These are phyloP conservation scores for Scheffersomyces lignosus DNA, from an alignment of 805 yeast genomes.

Conservation along the genomic window DNA sequence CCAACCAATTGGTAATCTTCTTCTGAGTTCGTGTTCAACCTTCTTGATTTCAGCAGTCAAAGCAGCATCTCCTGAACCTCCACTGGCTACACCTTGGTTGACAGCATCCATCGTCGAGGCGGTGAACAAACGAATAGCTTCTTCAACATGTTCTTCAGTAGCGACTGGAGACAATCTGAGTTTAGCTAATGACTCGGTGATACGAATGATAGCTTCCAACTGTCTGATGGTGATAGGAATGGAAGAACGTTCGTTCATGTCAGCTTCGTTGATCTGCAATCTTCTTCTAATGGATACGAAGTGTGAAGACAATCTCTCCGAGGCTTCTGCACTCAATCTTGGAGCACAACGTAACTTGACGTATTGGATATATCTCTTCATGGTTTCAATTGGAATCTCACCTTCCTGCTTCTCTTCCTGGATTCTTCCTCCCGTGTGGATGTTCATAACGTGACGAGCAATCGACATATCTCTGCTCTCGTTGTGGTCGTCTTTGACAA, in stretches of 20 bases:
- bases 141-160: constrained; percentile 86
- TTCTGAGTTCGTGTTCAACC: constrained; percentile 81
- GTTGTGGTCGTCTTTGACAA: constrained; percentile 93
- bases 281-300: constrained; percentile 87
- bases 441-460: constrained; percentile 92
- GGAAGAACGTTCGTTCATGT: constrained; percentile 84
- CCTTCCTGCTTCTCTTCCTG: constrained; percentile 54
- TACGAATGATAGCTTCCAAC: constrained; percentile 94
- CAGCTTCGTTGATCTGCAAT: constrained; percentile 76
- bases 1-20: constrained; percentile 95
- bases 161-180: constrained; percentile 81
- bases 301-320: constrained; percentile 86
- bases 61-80: constrained; percentile 51
- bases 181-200: constrained; percentile 91
- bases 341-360: constrained; percentile 93
- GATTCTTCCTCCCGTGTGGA: constrained; percentile 76
- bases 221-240: constrained; percentile 98
- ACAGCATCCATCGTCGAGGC: constrained; percentile 99
- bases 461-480: constrained; percentile 81
- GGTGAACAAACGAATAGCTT: constrained; percentile 88
- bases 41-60: constrained; percentile 68
- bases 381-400: constrained; percentile 84
- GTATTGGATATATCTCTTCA: constrained; percentile 91
- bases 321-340: constrained; percentile 80
- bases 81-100: constrained; percentile 55